These are phyloP conservation scores for Tuber umbilicatum DNA, from an alignment of 495 filamentous ascomycete genomes.

Conservation along the genomic window DNA sequence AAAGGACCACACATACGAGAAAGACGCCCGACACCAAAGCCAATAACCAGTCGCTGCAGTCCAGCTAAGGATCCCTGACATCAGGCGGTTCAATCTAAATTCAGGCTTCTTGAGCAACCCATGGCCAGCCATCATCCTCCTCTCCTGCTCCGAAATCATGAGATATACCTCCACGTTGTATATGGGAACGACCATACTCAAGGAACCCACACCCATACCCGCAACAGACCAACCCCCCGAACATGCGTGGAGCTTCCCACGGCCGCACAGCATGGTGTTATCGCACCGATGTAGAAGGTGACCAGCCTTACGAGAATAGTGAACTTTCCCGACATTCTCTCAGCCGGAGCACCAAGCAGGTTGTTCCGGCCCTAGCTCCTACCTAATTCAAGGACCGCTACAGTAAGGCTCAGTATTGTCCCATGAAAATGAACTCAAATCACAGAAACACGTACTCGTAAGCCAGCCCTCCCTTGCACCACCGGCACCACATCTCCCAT, in stretches of 20 bases:
- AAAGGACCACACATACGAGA: conserved; percentile 50
- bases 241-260: conserved; percentile 54
- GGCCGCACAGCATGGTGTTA: conserved; percentile 62
- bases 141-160: not conserved
- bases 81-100: conserved; percentile 49
- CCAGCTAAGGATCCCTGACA: conserved; percentile 67
- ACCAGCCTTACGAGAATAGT: conserved; percentile 62
- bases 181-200: conserved; percentile 61
- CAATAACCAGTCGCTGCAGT: conserved; percentile 73
- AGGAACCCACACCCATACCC: conserved; percentile 65
- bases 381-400: conserved; percentile 72
- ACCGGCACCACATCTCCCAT: conserved; percentile 47
- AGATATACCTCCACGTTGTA: conserved; percentile 60
- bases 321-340: conserved; percentile 66
- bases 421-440: conserved; percentile 9
- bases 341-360: conserved; percentile 69
- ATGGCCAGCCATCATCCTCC: not conserved
- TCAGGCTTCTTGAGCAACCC: not conserved
- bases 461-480: conserved; percentile 45
- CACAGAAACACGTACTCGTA: conserved; percentile 16
- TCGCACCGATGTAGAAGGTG: conserved; percentile 73
- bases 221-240: conserved; percentile 68
- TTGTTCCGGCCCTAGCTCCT: conserved; percentile 72
- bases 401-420: conserved; percentile 3
- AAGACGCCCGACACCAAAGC: conserved; percentile 72